Percentiles rank a stretch among this genome's conserved stretches.
Conservation (phyloP, 129 eudicot genomes). For the Artemisia annua region DNA sequence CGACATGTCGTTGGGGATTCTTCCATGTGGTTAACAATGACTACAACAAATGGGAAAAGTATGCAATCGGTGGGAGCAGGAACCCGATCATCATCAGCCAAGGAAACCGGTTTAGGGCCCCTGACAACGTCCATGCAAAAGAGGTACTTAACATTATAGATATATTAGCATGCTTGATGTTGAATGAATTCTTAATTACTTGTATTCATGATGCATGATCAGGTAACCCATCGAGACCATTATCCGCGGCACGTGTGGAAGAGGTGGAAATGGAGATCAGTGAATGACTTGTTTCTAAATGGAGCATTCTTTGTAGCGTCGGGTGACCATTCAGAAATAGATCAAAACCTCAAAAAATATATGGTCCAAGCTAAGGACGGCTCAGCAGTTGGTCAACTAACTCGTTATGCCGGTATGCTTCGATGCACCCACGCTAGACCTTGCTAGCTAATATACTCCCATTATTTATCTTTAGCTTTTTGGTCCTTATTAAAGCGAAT, state of each 20-base stretch:
- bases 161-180: too few species aligned
- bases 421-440: constrained; percentile 38
- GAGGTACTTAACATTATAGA: constrained; percentile 40
- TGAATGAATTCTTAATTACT: neutral
- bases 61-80: constrained; percentile 85
- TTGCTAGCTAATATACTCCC: constrained; percentile 33
- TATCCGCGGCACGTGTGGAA: constrained; percentile 47
- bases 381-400: constrained; percentile 46
- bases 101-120: constrained; percentile 81
- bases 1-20: constrained; percentile 71
- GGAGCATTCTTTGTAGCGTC: constrained; percentile 75
- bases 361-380: constrained; percentile 61
- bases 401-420: constrained; percentile 60
- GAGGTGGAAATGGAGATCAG: constrained; percentile 83
- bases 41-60: constrained; percentile 77
- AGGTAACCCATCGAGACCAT: constrained; percentile 83
- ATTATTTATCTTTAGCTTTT: too few species aligned
- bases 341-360: constrained; percentile 12
- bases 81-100: constrained; percentile 88
- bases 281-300: constrained; percentile 53
- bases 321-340: constrained; percentile 37
- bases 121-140: constrained; percentile 47
- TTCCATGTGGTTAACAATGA: constrained; percentile 86
- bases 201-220: neutral
- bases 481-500: too few species aligned